Evolutionary conservation across 345 rosid species (phyloP).

Genomic region (Sisymbrium altissimum): DNA sequence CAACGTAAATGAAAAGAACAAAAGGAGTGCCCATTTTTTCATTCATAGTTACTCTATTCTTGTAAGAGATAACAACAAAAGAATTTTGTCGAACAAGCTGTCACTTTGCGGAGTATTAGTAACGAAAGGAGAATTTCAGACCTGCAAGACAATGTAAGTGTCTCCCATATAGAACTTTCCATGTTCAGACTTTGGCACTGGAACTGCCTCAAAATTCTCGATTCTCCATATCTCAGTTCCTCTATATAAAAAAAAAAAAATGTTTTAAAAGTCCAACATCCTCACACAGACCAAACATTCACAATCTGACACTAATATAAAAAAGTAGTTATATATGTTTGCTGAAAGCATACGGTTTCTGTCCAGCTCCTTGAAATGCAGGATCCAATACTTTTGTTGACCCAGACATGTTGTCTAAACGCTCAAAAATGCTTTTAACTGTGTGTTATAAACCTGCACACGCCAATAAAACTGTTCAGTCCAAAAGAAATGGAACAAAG

Average conservation of each 20-base stretch:
- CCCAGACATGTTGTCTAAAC: conserved; percentile 55
- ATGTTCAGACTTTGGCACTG: conserved; percentile 76
- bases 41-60: neutral
- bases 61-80: neutral
- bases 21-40: neutral
- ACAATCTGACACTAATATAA: neutral
- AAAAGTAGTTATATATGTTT: neutral
- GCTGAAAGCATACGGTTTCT: conserved; percentile 79
- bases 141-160: conserved; percentile 92
- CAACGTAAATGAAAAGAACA: neutral
- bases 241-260: conserved; percentile 37
- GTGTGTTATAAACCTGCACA: neutral
- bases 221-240: conserved; percentile 99
- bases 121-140: conserved; percentile 13
- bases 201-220: conserved; percentile 88
- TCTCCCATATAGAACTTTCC: conserved; percentile 98
- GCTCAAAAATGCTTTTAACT: neutral
- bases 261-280: conserved; percentile 47
- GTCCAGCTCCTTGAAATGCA: conserved; percentile 95
- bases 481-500: neutral
- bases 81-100: neutral
- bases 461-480: conserved; percentile 4
- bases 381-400: conserved; percentile 82
- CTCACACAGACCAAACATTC: conserved; percentile 11
- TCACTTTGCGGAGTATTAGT: neutral